phyloP scores from a whole-genome alignment of 176 grass and related monocot genomes.

The Musa troglodytarum region DNA sequence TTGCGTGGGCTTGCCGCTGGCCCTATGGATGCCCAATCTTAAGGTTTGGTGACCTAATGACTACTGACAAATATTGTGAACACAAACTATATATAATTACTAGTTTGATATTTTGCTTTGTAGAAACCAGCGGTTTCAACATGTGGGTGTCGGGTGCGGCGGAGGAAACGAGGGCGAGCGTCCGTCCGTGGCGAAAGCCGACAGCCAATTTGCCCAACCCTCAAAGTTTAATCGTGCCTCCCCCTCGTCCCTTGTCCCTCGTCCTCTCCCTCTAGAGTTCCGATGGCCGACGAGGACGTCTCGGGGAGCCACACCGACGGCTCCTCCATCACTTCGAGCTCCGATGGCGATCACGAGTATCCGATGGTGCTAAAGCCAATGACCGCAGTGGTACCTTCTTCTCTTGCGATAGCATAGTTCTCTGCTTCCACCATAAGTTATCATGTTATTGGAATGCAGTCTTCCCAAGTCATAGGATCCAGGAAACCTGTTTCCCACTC shows the following conservation, averaged over 20 bases:
- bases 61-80: too few species aligned
- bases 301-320: background rate
- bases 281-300: background rate
- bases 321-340: conserved; percentile 1
- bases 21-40: too few species aligned
- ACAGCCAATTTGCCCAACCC: conserved; percentile 3
- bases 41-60: too few species aligned
- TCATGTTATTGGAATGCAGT: too few species aligned
- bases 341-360: background rate
- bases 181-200: conserved; percentile 1
- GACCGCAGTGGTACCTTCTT: conserved; percentile 11
- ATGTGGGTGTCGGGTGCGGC: background rate
- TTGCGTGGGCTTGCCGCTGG: too few species aligned
- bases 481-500: too few species aligned
- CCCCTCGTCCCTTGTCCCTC: background rate
- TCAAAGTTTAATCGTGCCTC: background rate
- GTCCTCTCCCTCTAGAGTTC: background rate
- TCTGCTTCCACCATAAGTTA: too few species aligned
- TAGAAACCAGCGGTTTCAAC: background rate
- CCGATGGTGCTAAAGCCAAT: conserved; percentile 3
- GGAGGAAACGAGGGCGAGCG: background rate
- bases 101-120: background rate
- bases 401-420: background rate
- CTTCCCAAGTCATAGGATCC: too few species aligned
- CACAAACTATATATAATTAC: too few species aligned